Conservation (phyloP, 768 basidiomycete species). For the Lentinula lateritia region DNA sequence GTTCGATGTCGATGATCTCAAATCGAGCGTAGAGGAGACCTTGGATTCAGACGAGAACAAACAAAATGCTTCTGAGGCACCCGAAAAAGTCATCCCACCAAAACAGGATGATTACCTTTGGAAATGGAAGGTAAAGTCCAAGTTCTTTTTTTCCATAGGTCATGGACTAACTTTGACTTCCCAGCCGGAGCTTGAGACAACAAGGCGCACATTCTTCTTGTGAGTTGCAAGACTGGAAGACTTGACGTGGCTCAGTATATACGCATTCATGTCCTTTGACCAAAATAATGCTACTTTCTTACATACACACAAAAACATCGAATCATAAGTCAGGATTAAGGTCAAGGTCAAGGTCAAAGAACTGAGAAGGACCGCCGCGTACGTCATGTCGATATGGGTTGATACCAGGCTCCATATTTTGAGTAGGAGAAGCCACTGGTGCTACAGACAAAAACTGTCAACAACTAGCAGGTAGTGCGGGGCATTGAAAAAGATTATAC, state of each 20-base stretch:
- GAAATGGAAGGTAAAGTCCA: conserved; percentile 77
- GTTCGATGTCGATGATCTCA: conserved; percentile 39
- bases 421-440: conserved; percentile 56
- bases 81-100: conserved; percentile 38
- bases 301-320: too few species aligned
- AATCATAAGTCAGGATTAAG: conserved; percentile 73
- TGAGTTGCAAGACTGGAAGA: conserved; percentile 21
- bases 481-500: conserved; percentile 34
- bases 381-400: conserved; percentile 73
- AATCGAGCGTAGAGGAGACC: conserved; percentile 15
- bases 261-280: not conserved
- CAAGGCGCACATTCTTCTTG: conserved; percentile 86
- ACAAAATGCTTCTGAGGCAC: conserved; percentile 14
- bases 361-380: conserved; percentile 50
- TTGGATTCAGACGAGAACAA: conserved; percentile 27
- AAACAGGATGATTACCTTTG: conserved; percentile 78
- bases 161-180: conserved; percentile 5
- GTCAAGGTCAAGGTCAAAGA: conserved; percentile 80
- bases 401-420: conserved; percentile 43
- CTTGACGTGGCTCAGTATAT: not conserved
- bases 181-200: conserved; percentile 91
- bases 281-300: too few species aligned
- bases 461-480: conserved; percentile 1
- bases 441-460: conserved; percentile 31
- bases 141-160: not conserved